Evolutionary conservation across 2,329 filamentous ascomycete species (phyloP), one percentile per base, ranked within the genome.

Genomic region (Pseudogymnoascus sp.): DNA sequence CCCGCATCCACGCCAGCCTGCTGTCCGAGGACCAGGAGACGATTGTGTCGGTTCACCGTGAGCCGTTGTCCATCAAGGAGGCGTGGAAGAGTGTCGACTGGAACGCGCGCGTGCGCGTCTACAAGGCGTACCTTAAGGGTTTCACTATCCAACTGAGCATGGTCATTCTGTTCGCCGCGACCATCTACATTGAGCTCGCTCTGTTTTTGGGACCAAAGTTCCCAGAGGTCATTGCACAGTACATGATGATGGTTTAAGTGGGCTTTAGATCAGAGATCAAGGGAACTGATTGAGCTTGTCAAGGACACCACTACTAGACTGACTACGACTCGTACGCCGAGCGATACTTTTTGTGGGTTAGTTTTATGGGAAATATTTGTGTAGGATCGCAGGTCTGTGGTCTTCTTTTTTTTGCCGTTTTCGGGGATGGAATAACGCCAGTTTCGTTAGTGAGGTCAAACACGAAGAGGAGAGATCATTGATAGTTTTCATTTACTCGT

Each of bases 1-100:
- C 89, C 68, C 91, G 93, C 66, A 86, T 96, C 37, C 91, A 96
- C 74, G 92, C 93, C 6, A 93, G 90, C 59, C 86, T 96, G 69
- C 85, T 97, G 2, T 85, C 91, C 0, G 87, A 91, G 64, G 86
- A 90, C 16, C 83, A 92, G 68, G 88, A 96, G 76, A 86, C 90
- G 26, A 89, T 97, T 67, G 87, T 97, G 37, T 88, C 91, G 33
- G 96, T 97, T 71, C 93, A 97, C 79, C 89, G 92, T 67, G 89
- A 90, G 68, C 86, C 84, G 68, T 81, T 90, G 66, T 84, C 88
- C 42, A 82, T 93, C 71, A 74, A 83, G 60, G 88, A 93, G 70
- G 92, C 91, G 1, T 93, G 91, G 90, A 82, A 80, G 70, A 90
- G 86, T 37, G 93, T 96, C 74, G 85, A 87, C 73, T 84, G 83